A percentile compares a stretch with the other conserved stretches of the same genome.
Evolutionary conservation across 2,329 filamentous ascomycete species (phyloP).

Genomic region (Penicillium capsulatum): DNA sequence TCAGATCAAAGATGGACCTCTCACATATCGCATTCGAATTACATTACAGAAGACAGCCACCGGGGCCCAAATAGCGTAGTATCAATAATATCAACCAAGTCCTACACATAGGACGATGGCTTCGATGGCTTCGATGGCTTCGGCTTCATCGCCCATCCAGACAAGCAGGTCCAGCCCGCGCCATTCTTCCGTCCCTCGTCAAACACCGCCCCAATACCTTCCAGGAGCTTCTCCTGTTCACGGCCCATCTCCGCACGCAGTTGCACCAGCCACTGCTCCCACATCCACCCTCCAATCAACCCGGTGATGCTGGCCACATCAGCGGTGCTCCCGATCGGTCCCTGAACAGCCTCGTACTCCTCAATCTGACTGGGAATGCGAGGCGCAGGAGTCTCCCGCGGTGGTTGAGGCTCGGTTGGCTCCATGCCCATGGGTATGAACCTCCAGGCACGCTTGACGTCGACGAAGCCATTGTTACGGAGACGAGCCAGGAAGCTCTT

Average conservation of each 20-base stretch:
- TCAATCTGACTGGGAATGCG: conserved; percentile 35
- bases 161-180: conserved; percentile 58
- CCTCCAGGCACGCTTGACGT: conserved; percentile 80
- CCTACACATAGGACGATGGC: too few relatives aligned
- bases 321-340: conserved; percentile 62
- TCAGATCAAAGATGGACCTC: not conserved
- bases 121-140: conserved; percentile 13
- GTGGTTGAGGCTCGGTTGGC: conserved; percentile 44
- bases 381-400: conserved; percentile 39
- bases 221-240: conserved; percentile 49
- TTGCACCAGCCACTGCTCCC: conserved; percentile 94
- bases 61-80: conserved; percentile 1
- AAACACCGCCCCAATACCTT: conserved; percentile 55
- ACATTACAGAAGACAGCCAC: not conserved
- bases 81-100: conserved; percentile 1
- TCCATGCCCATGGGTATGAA: conserved; percentile 73
- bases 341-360: conserved; percentile 56
- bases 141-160: conserved; percentile 57
- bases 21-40: conserved; percentile 2
- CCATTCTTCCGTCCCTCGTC: conserved; percentile 57
- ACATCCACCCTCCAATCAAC: conserved; percentile 79
- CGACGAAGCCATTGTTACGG: conserved; percentile 68
- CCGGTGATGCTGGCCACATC: conserved; percentile 72
- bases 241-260: conserved; percentile 82
- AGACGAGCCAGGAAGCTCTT: conserved; percentile 75